phyloP scores from a whole-genome alignment of 176 grass and related monocot species.

The Hsuehochloa calcarea region DNA sequence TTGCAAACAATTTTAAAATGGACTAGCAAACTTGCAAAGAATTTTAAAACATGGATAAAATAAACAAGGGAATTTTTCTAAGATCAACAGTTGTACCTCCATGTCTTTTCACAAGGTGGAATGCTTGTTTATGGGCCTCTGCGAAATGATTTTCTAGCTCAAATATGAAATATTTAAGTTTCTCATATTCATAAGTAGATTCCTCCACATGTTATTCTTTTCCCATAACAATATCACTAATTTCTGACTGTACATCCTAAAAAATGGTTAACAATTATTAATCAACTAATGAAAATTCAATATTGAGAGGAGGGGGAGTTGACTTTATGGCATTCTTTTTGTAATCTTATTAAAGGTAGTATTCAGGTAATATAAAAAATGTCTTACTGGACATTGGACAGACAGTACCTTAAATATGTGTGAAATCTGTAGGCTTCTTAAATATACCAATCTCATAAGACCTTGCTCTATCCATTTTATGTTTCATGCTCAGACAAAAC shows the following conservation, averaged over 20 bases:
- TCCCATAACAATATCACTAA: slow-evolving; percentile 92
- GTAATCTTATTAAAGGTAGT: background rate
- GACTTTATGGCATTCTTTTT: background rate
- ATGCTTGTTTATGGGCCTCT: slow-evolving; percentile 96
- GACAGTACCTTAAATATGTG: slow-evolving; percentile 97
- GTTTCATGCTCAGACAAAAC: too few species aligned
- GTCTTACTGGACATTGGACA: background rate
- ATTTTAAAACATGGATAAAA: background rate
- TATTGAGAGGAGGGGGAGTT: too few species aligned
- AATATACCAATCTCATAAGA: too few species aligned
- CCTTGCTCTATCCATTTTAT: too few species aligned
- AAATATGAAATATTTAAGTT: slow-evolving; percentile 93
- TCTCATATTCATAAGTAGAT: slow-evolving; percentile 93
- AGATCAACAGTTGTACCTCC: slow-evolving; percentile 54
- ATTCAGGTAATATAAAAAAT: slow-evolving; percentile 20
- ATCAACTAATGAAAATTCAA: too few species aligned
- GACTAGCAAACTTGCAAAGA: background rate
- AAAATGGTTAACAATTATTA: background rate
- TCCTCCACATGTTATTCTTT: slow-evolving; percentile 98
- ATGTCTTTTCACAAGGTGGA: slow-evolving; percentile 95
- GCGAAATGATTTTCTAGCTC: slow-evolving; percentile 92
- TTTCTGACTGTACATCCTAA: slow-evolving; percentile 88
- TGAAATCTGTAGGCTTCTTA: too few species aligned
- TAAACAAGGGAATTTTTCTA: background rate
- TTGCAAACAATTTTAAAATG: slow-evolving; percentile 38